Evolutionary conservation across 2,329 filamentous ascomycete genomes (phyloP), one percentile per base, ranked within the genome.

Genomic region (Aquanectria penicillioides): DNA sequence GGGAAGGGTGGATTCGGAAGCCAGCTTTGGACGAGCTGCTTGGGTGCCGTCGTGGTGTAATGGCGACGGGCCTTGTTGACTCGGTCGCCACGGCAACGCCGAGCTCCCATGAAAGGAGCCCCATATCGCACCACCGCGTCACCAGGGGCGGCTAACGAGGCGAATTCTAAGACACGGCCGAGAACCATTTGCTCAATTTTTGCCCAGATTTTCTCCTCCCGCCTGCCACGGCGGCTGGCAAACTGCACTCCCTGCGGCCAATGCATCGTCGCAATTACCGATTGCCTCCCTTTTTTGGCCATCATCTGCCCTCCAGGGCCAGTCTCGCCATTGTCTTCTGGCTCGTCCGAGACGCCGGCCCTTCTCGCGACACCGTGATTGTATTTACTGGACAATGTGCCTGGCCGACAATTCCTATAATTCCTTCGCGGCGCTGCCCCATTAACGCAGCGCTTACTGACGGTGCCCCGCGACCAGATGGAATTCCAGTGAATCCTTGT

Each of bases 81-180:
- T 37, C 54, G 44, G 73, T 75, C 67, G 62, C 72, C 73, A 74
- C 59, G 57, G 72, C 73, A 75, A 76, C 74, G 53, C 3, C 15
- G 6, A 7, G 11, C 22, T 18, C 44, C 44, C 37, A 15, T 29
- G 15, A 20, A 40, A 51, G 25, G 38, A 49, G 26, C 58, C 28
- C 53, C 43, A 36, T 29, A 61, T 57, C 53, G 50, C 58, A 57
- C 58, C 58, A 62, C 59, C 23, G 41, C 57, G 57, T 62, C 46
- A 55, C 59, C 50, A 56, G 56, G 49, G 43, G 59, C 59, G 60
- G 56, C 56, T 59, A 53, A 38, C 47, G 38, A 59, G 43, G 29
- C 61, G 56, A 55, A 37, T 61, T 66, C 61, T 58, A 59, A 68
- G 65, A 68, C 66, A 58, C 43, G 53, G 28, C 62, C 59, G 51